Conservation (phyloP, 805 yeast genomes). For the Kluyveromyces starmeri region DNA sequence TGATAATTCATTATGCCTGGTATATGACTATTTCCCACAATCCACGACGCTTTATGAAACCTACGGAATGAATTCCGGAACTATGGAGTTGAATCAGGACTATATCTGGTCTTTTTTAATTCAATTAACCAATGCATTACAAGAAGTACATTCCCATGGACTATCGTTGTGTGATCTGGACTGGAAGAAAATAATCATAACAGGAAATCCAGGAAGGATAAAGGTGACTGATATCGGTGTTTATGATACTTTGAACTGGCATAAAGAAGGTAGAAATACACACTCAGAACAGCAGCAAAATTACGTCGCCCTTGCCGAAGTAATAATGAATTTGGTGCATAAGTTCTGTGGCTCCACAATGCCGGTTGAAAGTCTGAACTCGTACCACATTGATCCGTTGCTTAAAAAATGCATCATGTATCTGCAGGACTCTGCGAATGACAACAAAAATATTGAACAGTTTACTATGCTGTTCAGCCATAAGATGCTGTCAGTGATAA, state of each 20-base stretch:
- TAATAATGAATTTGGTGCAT: slow-evolving; percentile 48
- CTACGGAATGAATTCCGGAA: slow-evolving; percentile 40
- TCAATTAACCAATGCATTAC: slow-evolving; percentile 65
- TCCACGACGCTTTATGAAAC: slow-evolving; percentile 61
- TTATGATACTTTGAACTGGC: slow-evolving; percentile 50
- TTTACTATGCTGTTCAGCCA: slow-evolving; percentile 36
- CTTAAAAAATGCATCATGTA: slow-evolving; percentile 39
- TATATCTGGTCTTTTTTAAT: slow-evolving; percentile 66
- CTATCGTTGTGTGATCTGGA: slow-evolving; percentile 50
- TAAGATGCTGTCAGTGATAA: slow-evolving; percentile 38
- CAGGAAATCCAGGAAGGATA: slow-evolving; percentile 57
- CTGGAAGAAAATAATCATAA: slow-evolving; percentile 61
- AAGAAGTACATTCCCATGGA: slow-evolving; percentile 54
- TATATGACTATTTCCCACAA: slow-evolving; percentile 80
- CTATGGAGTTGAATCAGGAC: slow-evolving; percentile 43
- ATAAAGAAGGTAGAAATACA: slow-evolving; percentile 17
- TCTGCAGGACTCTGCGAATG: slow-evolving; percentile 23
- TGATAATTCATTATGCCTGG: slow-evolving; percentile 63
- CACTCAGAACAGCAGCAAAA: slow-evolving; percentile 44
- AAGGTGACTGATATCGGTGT: slow-evolving; percentile 66
- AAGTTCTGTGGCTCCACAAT: slow-evolving; percentile 12
- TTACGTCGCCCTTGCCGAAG: slow-evolving; percentile 45
- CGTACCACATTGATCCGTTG: slow-evolving; percentile 34
- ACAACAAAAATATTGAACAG: slow-evolving; percentile 22
- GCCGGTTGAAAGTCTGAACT: slow-evolving; percentile 13